Base-by-base conservation (phyloP, 108 stramenopile genomes). In the Pseudonitzschia multistriata region DNA sequence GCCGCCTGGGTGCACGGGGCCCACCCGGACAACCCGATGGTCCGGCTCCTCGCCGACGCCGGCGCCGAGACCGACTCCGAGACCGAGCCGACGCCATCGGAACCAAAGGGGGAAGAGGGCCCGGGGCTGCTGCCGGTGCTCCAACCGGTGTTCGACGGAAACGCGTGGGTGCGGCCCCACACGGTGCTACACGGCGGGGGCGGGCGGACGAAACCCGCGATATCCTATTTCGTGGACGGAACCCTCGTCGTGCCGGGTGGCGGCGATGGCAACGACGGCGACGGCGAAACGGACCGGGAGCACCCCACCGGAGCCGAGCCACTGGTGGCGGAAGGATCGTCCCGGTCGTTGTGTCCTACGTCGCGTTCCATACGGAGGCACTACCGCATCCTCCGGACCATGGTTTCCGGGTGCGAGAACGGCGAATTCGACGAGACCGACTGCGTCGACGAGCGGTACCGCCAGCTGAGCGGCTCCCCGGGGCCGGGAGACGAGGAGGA, bases 1-100 rank as follows among this genome's bases (percentile, higher is more conserved):
- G 85, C 85, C 21, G 74, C 81, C 10, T 85, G 85, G 85, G 75
- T 85, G 37, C 85, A 85, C 65, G 85, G 85, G 33, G 67, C 65
- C 2, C 22, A 59, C 22, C 29, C 60, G 1, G 34, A 14, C 25
- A 85, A 85, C 71, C 85, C 85, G 36, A 82, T 85, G 71, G 30
- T 85, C 50, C n/a, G 34, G 21, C 54, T 79, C 14, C 66, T 82
- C 47, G 40, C 67, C n/a, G 17, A 48, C 39, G 22, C 40, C 39
- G 0, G 29, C 21, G 52, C 29, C 6, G 64, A 31, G 27, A 30
- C 13, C 54, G 42, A 45, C 15, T 17, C 17, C 42, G 42, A 45
- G 11, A 2, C 8, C 42, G 42, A 45, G 42, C 11, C 8, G 22
- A 24, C 50, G 4, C 15, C 17, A 60, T 53, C 21, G n/a, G 47